Percentiles rank a stretch among this genome's conserved stretches.
Conservation (phyloP, 2,329 filamentous ascomycete genomes). For the Neonectria ditissima region DNA sequence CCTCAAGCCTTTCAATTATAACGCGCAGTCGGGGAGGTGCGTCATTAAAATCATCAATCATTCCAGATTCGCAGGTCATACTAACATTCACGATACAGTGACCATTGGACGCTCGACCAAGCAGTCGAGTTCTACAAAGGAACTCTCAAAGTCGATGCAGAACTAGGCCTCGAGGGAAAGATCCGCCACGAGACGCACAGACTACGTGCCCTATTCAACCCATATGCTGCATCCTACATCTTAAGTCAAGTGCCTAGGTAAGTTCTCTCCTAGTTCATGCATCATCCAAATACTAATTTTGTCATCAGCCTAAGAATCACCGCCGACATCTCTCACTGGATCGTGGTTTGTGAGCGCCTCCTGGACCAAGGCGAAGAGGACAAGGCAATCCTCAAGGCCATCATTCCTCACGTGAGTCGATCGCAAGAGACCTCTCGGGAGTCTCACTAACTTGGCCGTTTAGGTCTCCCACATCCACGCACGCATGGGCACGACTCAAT, state of each 20-base stretch:
- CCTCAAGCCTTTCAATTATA: constrained; percentile 22
- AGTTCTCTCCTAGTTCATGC: background rate
- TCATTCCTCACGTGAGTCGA: constrained; percentile 47
- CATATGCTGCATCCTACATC: constrained; percentile 45
- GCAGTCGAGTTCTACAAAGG: constrained; percentile 49
- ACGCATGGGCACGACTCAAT: constrained; percentile 51
- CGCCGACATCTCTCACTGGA: constrained; percentile 44
- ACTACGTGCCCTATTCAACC: constrained; percentile 34
- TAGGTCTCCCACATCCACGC: constrained; percentile 47
- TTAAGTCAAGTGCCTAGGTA: constrained; percentile 48
- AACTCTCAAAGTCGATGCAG: constrained; percentile 46
- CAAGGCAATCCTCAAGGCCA: constrained; percentile 29
- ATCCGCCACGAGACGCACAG: constrained; percentile 46
- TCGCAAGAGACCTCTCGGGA: too few relatives aligned
- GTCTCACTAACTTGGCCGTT: background rate
- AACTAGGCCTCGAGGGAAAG: constrained; percentile 45
- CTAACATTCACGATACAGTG: constrained; percentile 35
- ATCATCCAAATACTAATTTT: background rate
- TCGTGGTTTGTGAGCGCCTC: constrained; percentile 39
- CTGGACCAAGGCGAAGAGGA: constrained; percentile 38
- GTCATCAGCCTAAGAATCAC: constrained; percentile 38
- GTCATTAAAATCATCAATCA: background rate
- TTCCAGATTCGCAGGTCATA: background rate
- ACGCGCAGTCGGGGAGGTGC: constrained; percentile 22
- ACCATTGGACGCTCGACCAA: constrained; percentile 48